A percentile compares a stretch with the other conserved stretches of the same genome.
phyloP scores from a whole-genome alignment of 345 rosid species.

The Aethionema arabicum region DNA sequence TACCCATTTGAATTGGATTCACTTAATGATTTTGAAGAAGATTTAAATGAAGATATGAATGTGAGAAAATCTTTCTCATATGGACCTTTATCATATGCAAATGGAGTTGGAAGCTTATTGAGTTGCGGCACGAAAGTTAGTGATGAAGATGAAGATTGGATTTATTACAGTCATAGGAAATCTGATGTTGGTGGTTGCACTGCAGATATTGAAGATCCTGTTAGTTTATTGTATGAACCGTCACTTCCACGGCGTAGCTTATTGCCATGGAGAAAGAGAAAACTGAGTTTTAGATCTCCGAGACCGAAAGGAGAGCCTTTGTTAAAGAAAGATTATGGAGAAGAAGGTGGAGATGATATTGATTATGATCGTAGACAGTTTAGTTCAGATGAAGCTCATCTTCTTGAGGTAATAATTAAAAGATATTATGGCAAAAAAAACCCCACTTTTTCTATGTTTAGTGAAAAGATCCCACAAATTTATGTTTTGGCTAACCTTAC shows the following conservation, averaged over 20 bases:
- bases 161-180: conserved; percentile 46
- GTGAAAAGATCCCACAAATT: no score
- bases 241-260: conserved; percentile 42
- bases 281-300: conserved; percentile 45
- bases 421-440: no score
- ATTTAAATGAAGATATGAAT: conserved; percentile 37
- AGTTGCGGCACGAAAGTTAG: conserved; percentile 26
- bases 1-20: conserved; percentile 51
- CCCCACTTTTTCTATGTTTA: not conserved
- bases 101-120: conserved; percentile 40
- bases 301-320: conserved; percentile 61
- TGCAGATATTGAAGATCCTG: conserved; percentile 34
- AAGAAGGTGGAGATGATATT: conserved; percentile 66
- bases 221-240: conserved; percentile 33
- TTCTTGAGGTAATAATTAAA: conserved; percentile 27
- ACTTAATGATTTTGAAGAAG: conserved; percentile 37
- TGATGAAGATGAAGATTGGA: conserved; percentile 53
- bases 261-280: conserved; percentile 60
- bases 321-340: conserved; percentile 47
- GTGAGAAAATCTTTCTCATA: conserved; percentile 43
- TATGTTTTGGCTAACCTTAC: no score
- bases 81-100: conserved; percentile 52
- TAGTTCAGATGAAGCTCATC: conserved; percentile 57
- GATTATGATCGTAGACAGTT: conserved; percentile 64
- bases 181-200: conserved; percentile 38